A percentile compares a stretch with the other conserved stretches of the same genome.
Evolutionary conservation across 345 rosid species (phyloP).

Genomic region (Syzygium jambos): DNA sequence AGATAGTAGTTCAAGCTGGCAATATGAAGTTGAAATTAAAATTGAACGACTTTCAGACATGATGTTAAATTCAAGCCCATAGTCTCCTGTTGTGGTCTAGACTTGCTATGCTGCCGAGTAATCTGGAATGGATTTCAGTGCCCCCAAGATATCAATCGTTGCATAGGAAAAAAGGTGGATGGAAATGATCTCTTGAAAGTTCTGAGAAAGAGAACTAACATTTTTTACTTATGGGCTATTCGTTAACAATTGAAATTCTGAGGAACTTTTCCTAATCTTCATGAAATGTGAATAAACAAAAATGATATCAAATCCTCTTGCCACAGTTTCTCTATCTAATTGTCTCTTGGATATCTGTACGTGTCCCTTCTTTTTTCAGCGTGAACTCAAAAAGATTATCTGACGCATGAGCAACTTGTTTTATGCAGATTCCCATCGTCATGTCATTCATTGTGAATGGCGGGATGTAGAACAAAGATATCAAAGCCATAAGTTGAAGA

Average conservation of each 20-base stretch:
- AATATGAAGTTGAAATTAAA: constrained; percentile 77
- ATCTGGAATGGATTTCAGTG: background rate
- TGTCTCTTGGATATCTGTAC: background rate
- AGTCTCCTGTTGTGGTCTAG: background rate
- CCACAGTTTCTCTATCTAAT: background rate
- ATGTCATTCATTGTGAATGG: background rate
- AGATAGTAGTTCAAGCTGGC: constrained; percentile 77
- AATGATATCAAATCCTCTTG: background rate
- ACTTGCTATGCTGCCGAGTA: background rate
- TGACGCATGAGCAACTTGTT: background rate
- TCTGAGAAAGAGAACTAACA: background rate
- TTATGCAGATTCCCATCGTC: background rate
- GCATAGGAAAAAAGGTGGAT: background rate
- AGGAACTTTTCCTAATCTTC: background rate
- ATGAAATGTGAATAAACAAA: background rate
- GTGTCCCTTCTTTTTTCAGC: background rate
- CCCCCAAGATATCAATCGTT: background rate
- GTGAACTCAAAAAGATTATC: background rate
- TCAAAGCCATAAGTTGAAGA: background rate
- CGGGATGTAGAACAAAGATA: background rate
- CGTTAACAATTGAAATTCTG: background rate
- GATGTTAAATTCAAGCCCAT: constrained; percentile 2
- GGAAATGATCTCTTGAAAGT: background rate
- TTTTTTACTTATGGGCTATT: background rate
- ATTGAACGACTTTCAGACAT: constrained; percentile 27